Conservation (phyloP, 2,329 filamentous ascomycete genomes). For the Helicocarpus griseus region DNA sequence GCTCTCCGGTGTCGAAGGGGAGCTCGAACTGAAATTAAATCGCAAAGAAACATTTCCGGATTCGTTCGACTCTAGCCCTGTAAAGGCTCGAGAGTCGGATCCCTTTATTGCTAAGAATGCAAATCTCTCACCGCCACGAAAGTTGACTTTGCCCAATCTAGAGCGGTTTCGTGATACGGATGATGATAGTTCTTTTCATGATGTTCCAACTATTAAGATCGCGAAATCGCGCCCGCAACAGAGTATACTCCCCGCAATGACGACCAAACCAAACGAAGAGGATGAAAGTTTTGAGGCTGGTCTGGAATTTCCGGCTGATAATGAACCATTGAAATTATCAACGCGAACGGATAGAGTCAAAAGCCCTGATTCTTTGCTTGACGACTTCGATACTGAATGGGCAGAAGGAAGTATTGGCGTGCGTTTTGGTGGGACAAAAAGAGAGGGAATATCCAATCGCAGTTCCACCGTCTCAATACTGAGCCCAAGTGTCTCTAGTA, state of each 20-base stretch:
- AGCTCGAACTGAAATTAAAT: conserved; percentile 55
- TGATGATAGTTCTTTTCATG: conserved; percentile 53
- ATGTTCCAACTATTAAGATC: conserved; percentile 59
- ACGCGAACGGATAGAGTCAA: conserved; percentile 51
- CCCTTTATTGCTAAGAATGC: conserved; percentile 17
- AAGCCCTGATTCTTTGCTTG: conserved; percentile 51
- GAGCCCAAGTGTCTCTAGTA: conserved; percentile 85
- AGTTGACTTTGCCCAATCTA: conserved; percentile 46
- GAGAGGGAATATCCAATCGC: conserved; percentile 67
- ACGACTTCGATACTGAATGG: conserved; percentile 78
- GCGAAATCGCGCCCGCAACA: conserved; percentile 47
- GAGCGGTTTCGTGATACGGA: conserved; percentile 55
- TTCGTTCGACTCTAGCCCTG: conserved; percentile 39
- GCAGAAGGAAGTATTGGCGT: conserved; percentile 88
- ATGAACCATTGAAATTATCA: conserved; percentile 54
- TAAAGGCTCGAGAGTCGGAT: conserved; percentile 24
- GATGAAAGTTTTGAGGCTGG: conserved; percentile 65
- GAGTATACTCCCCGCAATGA: conserved; percentile 42
- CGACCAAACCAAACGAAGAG: conserved; percentile 42
- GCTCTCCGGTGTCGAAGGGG: conserved; percentile 48
- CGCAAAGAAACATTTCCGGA: conserved; percentile 57
- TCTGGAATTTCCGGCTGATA: conserved; percentile 59
- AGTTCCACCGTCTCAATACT: conserved; percentile 82
- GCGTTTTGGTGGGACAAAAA: conserved; percentile 74
- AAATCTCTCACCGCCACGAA: conserved; percentile 38